These are phyloP conservation scores for Penicillium paradoxum DNA, from an alignment of 495 filamentous ascomycete genomes.

Conservation along the genomic window DNA sequence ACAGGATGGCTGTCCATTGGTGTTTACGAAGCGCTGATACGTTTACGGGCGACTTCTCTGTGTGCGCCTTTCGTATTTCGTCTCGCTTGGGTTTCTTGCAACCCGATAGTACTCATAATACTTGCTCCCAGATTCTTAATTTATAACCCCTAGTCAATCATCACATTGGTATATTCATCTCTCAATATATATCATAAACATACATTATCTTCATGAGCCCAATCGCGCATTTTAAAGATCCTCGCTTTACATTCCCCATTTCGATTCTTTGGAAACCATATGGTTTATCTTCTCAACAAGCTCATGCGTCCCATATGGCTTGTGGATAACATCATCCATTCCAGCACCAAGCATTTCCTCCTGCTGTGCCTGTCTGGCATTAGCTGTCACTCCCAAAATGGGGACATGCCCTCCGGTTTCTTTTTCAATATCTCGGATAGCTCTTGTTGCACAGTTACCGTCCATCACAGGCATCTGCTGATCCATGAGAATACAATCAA, in stretches of 20 bases:
- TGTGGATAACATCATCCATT: constrained; percentile 77
- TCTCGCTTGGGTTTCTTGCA: no score
- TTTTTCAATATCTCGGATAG: constrained; percentile 59
- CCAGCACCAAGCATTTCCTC: constrained; percentile 60
- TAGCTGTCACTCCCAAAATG: constrained; percentile 76
- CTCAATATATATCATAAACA: background rate
- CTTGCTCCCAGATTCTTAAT: background rate
- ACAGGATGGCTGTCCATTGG: constrained; percentile 57
- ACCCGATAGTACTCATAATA: no score
- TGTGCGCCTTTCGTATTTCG: no score
- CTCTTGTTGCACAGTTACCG: constrained; percentile 61
- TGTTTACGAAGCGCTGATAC: constrained; percentile 53
- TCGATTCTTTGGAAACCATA: constrained; percentile 3
- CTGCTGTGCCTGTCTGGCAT: constrained; percentile 66
- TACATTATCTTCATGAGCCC: background rate
- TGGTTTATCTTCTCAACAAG: constrained; percentile 59
- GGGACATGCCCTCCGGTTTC: constrained; percentile 52
- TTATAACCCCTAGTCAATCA: background rate
- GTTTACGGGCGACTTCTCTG: no score
- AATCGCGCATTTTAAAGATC: background rate
- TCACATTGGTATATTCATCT: background rate
- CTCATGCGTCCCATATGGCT: constrained; percentile 71
- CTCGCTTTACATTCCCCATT: no score
- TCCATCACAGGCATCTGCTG: constrained; percentile 85
- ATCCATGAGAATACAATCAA: constrained; percentile 70